A percentile compares a stretch with the other conserved stretches of the same genome.
Evolutionary conservation across 768 basidiomycete species (phyloP).

Genomic region (Boletus sp.): DNA sequence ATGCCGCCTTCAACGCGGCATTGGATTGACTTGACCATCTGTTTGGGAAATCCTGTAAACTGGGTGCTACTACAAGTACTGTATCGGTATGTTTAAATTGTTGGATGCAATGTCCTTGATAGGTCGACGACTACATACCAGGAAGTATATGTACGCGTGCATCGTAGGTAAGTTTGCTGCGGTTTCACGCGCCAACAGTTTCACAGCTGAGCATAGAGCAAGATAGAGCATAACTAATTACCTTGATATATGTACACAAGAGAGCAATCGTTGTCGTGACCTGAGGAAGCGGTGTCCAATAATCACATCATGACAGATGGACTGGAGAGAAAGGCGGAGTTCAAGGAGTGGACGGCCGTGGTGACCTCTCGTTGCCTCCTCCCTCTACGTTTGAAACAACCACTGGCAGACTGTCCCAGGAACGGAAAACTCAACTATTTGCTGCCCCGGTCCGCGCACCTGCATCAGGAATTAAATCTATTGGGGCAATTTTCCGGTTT

Average conservation of each 20-base stretch:
- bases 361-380: neutral
- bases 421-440: conserved; percentile 63
- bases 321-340: neutral
- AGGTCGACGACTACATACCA: neutral
- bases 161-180: neutral
- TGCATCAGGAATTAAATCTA: conserved; percentile 70
- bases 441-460: conserved; percentile 65
- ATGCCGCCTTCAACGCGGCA: conserved; percentile 46
- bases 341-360: neutral
- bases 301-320: neutral
- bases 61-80: conserved; percentile 1
- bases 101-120: neutral
- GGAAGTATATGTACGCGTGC: neutral
- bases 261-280: neutral
- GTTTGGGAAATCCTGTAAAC: neutral
- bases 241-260: conserved; percentile 19
- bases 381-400: conserved; percentile 23
- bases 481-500: conserved; percentile 34
- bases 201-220: neutral
- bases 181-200: neutral
- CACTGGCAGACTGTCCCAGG: no score
- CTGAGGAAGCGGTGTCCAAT: neutral
- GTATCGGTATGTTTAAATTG: neutral
- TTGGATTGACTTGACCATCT: conserved; percentile 22
- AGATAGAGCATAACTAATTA: neutral